Percentiles rank a stretch among this genome's conserved stretches.
phyloP scores from a whole-genome alignment of 441 rosid species.

The Croton setiger region DNA sequence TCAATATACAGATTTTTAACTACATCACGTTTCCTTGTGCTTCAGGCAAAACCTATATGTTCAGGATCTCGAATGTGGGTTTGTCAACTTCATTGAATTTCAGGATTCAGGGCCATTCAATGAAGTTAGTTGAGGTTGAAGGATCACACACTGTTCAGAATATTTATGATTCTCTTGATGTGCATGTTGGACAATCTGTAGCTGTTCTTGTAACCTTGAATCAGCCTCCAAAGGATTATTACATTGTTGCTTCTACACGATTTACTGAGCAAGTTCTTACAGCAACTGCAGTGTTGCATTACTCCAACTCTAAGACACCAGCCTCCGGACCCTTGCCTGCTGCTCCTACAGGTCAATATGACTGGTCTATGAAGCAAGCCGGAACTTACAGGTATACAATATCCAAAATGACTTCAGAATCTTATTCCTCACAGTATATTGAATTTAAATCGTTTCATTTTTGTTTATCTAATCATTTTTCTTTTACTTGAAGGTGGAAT shows the following conservation, averaged over 20 bases:
- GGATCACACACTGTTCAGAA: constrained; percentile 82
- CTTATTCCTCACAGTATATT: not conserved
- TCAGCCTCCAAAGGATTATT: constrained; percentile 74
- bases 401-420: not conserved
- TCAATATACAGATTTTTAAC: not conserved
- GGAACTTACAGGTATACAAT: constrained; percentile 61
- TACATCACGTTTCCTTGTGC: constrained; percentile 4
- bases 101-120: constrained; percentile 77
- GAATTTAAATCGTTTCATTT: not conserved
- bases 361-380: constrained; percentile 89
- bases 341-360: constrained; percentile 43
- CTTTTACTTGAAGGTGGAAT: constrained; percentile 60
- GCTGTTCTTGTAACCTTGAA: constrained; percentile 65
- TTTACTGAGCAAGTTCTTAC: constrained; percentile 42
- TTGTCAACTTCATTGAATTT: constrained; percentile 64
- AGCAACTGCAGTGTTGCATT: constrained; percentile 59
- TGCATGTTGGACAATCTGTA: constrained; percentile 91
- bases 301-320: constrained; percentile 50
- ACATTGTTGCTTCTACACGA: constrained; percentile 70
- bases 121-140: constrained; percentile 90
- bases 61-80: constrained; percentile 86
- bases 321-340: constrained; percentile 66
- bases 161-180: constrained; percentile 68
- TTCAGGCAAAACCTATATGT: constrained; percentile 79
- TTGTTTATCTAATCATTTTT: not conserved